Conservation (phyloP, 2,329 filamentous ascomycete species). For the Cladobotryum protrusum region DNA sequence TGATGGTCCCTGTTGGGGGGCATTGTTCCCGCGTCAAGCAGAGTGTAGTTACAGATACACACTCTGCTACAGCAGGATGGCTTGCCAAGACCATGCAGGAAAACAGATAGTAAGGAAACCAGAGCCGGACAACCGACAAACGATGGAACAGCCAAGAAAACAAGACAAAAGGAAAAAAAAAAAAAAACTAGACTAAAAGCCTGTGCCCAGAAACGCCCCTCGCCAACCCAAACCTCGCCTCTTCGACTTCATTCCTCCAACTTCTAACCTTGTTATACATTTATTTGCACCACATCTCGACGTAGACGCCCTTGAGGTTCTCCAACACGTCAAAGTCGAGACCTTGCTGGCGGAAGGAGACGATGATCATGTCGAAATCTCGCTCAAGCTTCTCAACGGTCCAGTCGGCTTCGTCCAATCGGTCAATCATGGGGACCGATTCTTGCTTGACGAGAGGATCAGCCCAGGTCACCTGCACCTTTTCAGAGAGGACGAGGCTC, state of each 20-base stretch:
- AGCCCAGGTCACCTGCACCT: constrained; percentile 37
- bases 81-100: no score
- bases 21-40: no score
- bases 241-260: no score
- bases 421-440: constrained; percentile 33
- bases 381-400: constrained; percentile 26
- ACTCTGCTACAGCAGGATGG: no score
- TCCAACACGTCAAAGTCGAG: constrained; percentile 36
- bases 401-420: constrained; percentile 34
- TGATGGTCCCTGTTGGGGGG: no score
- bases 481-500: constrained; percentile 28
- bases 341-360: constrained; percentile 36
- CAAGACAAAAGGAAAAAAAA: no score
- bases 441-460: constrained; percentile 39
- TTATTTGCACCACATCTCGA: constrained; percentile 35
- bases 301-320: constrained; percentile 25
- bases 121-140: no score
- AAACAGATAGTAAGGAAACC: no score
- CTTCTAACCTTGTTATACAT: neutral
- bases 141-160: no score
- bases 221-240: neutral
- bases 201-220: neutral
- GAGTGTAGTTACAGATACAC: no score
- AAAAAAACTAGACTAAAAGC: neutral
- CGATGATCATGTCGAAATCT: constrained; percentile 37